Base-by-base conservation (phyloP, 179 eudicot genomes). In the Vitellaria paradoxa region DNA sequence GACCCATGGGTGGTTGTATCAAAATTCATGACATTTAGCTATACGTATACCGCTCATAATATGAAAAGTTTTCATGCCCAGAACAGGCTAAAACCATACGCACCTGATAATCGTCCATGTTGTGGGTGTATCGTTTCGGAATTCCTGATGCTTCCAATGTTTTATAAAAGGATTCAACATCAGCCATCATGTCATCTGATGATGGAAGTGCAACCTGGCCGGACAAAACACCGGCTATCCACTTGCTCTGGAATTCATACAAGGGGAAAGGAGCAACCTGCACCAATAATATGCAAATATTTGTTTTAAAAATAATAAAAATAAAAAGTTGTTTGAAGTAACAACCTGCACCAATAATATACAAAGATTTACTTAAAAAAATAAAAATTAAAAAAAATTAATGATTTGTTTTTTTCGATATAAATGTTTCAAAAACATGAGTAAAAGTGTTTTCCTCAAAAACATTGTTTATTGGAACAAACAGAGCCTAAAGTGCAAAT, bases 111-210 rank as follows among this genome's bases (percentile, higher is more conserved):
- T 74, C 76, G 23, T 82, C 84, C 57, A 93, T 12, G 62, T 85
- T 82, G 78, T 95, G 99, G 24, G 99, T 91, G 76, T 91, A 95
- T 21, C 89, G 87, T 79, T 91, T 93, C 7, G 97, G 95, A 61
- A 89, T 47, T 9, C 93, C 91, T 68, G 85, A 81, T 20, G 83
- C 89, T 68, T 88, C 86, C 84, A 95, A 53, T 26, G 81, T 76
- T 26, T 88, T 77, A 81, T 95, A 93, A 72, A 89, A 89, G 49
- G 89, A 81, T 86, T 90, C 89, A 52, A 86, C 79, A 76, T 91
- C 93, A 60, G 88, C 87, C 86, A 79, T 86, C 99, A 93, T 96
- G 73, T 89, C 87, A 42, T 88, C 89, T 40, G 81, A 45, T 15
- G 97, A 84, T 23, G 92, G 93, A 66, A 96, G 92, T 23, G 82